phyloP scores from a whole-genome alignment of 1,284 basidiomycete species.

The Singerocomus rubriflavus region DNA sequence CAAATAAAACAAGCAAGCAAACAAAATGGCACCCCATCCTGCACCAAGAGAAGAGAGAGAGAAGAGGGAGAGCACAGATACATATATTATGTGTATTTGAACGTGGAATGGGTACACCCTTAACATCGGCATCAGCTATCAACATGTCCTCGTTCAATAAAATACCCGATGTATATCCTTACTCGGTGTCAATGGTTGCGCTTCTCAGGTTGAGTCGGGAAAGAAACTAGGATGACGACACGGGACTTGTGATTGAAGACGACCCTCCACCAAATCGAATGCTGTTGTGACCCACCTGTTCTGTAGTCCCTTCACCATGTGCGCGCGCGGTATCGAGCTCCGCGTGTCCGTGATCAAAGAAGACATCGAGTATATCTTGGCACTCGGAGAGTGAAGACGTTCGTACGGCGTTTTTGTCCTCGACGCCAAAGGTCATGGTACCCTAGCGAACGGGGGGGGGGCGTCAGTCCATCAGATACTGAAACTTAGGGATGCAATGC shows the following conservation, averaged over 20 bases:
- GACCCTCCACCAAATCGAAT: neutral
- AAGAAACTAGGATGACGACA: conserved; percentile 33
- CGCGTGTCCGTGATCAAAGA: conserved; percentile 44
- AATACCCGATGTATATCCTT: neutral
- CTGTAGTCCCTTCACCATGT: conserved; percentile 52
- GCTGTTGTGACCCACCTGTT: conserved; percentile 35
- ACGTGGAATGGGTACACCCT: conserved; percentile 38
- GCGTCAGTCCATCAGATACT: conserved; percentile 2
- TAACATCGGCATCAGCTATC: neutral
- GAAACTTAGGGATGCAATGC: conserved; percentile 26
- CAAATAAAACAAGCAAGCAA: too few relatives aligned
- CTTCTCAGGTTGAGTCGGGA: conserved; percentile 42
- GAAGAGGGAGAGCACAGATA: too few relatives aligned
- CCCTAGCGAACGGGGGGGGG: conserved; percentile 38
- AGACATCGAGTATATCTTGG: conserved; percentile 47
- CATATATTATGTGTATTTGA: too few relatives aligned
- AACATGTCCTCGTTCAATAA: neutral
- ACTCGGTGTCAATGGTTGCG: conserved; percentile 52
- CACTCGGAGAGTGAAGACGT: conserved; percentile 37
- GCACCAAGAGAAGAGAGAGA: too few relatives aligned
- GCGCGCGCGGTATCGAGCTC: too few relatives aligned
- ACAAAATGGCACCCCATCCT: too few relatives aligned
- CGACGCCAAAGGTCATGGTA: conserved; percentile 48
- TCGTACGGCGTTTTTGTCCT: conserved; percentile 43
- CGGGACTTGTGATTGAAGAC: neutral